Conservation (phyloP, 371 early-diverging fungal genomes). For the Mucor piriformis region DNA sequence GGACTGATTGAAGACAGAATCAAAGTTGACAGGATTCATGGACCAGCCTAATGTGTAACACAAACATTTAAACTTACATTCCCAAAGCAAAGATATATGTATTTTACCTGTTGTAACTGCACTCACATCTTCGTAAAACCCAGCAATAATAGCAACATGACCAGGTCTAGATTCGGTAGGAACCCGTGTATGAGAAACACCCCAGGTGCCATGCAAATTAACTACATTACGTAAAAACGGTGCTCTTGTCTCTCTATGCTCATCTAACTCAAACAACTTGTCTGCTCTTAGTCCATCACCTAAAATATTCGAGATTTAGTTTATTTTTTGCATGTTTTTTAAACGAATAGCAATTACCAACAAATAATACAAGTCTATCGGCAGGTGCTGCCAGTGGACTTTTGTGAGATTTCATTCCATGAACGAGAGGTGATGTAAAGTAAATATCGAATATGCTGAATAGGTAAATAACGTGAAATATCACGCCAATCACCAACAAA, state of each 20-base stretch:
- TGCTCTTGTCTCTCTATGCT: constrained; percentile 58
- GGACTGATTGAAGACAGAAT: constrained; percentile 92
- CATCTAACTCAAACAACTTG: constrained; percentile 75
- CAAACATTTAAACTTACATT: not conserved
- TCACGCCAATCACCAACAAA: constrained; percentile 75
- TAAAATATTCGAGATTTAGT: constrained; percentile 20
- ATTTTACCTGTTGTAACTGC: constrained; percentile 88
- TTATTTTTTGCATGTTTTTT: not conserved
- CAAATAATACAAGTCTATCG: constrained; percentile 86
- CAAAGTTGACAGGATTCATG: constrained; percentile 96
- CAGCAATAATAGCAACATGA: constrained; percentile 95
- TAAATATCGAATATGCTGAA: constrained; percentile 96
- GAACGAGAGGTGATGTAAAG: constrained; percentile 95
- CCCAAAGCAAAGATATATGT: not conserved
- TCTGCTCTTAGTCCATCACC: constrained; percentile 95
- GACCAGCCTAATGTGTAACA: constrained; percentile 78
- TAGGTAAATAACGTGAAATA: constrained; percentile 90
- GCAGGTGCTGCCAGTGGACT: constrained; percentile 81
- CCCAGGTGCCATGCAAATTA: constrained; percentile 77
- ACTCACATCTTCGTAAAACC: constrained; percentile 97
- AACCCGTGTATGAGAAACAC: constrained; percentile 94
- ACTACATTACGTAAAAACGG: constrained; percentile 76
- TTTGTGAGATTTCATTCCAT: constrained; percentile 88
- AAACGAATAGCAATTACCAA: constrained; percentile 57
- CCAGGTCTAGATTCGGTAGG: constrained; percentile 98